Evolutionary conservation across 2,329 filamentous ascomycete species (phyloP).

Genomic region (Penicillium sp.): DNA sequence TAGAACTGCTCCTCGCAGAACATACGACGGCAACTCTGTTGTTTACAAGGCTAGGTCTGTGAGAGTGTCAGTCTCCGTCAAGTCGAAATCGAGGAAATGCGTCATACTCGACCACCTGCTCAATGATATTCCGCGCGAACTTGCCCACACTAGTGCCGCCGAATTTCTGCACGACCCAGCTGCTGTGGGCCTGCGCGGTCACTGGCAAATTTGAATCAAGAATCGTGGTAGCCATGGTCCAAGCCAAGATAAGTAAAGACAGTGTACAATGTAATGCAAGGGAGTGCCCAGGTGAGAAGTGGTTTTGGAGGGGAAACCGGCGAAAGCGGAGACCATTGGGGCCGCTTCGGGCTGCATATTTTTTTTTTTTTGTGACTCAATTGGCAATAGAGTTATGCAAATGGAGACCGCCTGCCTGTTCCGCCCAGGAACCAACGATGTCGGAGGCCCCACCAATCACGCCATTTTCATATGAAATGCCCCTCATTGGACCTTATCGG

Average conservation of each 20-base stretch:
- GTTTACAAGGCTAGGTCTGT: constrained; percentile 59
- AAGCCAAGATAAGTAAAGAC: constrained; percentile 13
- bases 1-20: constrained; percentile 89
- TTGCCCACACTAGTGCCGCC: constrained; percentile 95
- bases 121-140: constrained; percentile 73
- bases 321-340: constrained; percentile 23
- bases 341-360: constrained; percentile 13
- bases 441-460: constrained; percentile 22
- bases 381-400: constrained; percentile 7
- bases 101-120: constrained; percentile 64
- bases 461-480: constrained; percentile 6
- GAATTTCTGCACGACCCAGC: constrained; percentile 92
- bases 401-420: constrained; percentile 13
- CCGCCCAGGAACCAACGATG: constrained; percentile 14
- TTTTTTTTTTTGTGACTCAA: constrained; percentile 9
- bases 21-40: constrained; percentile 89
- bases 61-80: constrained; percentile 2
- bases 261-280: constrained; percentile 15
- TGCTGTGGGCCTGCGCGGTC: constrained; percentile 25
- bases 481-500: not conserved
- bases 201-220: constrained; percentile 7
- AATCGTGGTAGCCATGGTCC: constrained; percentile 2
- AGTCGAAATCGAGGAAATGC: not conserved
- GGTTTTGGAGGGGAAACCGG: constrained; percentile 3
- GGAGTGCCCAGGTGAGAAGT: constrained; percentile 1